Percentiles rank a stretch among this genome's conserved stretches.
phyloP scores from a whole-genome alignment of 2,329 filamentous ascomycete genomes.

The Botrytis cinerea region DNA sequence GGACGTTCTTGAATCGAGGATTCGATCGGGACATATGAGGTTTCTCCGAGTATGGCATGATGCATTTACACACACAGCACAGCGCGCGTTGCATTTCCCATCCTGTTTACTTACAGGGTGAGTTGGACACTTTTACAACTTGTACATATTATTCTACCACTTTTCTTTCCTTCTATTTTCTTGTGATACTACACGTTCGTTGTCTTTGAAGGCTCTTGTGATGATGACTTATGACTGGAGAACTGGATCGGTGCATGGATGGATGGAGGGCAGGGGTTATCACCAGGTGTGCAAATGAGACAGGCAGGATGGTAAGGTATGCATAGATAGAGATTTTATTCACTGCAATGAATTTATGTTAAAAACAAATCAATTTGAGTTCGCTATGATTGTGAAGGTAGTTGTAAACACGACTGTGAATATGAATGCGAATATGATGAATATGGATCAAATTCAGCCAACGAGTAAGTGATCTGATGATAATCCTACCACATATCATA shows the following conservation, averaged over 20 bases:
- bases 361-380: not conserved
- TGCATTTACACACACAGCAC: not conserved
- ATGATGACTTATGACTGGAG: not conserved
- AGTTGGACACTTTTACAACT: not conserved
- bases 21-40: not conserved
- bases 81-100: not conserved
- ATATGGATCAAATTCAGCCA: not conserved
- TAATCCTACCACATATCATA: not conserved
- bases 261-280: not conserved
- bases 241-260: not conserved
- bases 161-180: not conserved
- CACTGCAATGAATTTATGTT: not conserved
- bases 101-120: not conserved
- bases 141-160: not conserved
- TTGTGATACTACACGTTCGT: slow-evolving; percentile 2
- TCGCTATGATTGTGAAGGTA: not conserved
- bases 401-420: too few relatives aligned
- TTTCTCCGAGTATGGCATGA: not conserved
- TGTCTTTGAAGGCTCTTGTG: not conserved
- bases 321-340: not conserved
- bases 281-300: not conserved
- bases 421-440: not conserved
- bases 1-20: slow-evolving; percentile 7
- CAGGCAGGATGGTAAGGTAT: not conserved
- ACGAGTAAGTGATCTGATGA: not conserved